Evolutionary conservation across 1,139 yeast species (phyloP).

Genomic region (Sugiyamaella castrensis): DNA sequence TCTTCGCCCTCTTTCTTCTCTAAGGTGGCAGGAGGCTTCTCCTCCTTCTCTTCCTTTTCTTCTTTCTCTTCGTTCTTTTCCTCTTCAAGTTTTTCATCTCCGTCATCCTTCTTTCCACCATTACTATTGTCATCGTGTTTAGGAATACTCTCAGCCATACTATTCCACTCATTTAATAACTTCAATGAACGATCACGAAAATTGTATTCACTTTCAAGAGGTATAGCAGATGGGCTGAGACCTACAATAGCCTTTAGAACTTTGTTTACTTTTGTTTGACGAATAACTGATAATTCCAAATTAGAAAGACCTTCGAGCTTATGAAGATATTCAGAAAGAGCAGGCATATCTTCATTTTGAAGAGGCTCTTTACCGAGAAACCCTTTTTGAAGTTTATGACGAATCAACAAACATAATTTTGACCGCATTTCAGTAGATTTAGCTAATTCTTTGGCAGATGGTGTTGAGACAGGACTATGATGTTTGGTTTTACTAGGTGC

Average conservation of each 20-base stretch:
- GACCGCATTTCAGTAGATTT: conserved; percentile 26
- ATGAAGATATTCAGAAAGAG: conserved; percentile 27
- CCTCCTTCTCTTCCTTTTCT: background rate
- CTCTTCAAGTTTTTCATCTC: background rate
- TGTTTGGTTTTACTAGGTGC: background rate
- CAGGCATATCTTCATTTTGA: conserved; percentile 25
- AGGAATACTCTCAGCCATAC: conserved; percentile 2
- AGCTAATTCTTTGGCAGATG: conserved; percentile 25
- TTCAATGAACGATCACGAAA: conserved; percentile 30
- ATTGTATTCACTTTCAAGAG: conserved; percentile 29
- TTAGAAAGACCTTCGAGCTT: conserved; percentile 34
- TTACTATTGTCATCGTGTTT: background rate
- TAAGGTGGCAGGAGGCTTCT: background rate
- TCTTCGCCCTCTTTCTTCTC: background rate
- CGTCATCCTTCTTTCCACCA: background rate
- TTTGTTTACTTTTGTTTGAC: conserved; percentile 37
- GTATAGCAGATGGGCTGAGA: conserved; percentile 23
- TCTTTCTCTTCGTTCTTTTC: background rate
- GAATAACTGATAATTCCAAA: conserved; percentile 37
- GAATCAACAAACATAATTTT: conserved; percentile 27
- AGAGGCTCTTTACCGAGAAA: conserved; percentile 32
- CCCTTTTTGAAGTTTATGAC: conserved; percentile 36
- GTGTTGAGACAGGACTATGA: conserved; percentile 8
- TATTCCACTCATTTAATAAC: conserved; percentile 33
- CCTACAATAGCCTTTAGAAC: conserved; percentile 34